Evolutionary conservation across 805 yeast genomes (phyloP).

Genomic region (Yamadazyma nakazawae): DNA sequence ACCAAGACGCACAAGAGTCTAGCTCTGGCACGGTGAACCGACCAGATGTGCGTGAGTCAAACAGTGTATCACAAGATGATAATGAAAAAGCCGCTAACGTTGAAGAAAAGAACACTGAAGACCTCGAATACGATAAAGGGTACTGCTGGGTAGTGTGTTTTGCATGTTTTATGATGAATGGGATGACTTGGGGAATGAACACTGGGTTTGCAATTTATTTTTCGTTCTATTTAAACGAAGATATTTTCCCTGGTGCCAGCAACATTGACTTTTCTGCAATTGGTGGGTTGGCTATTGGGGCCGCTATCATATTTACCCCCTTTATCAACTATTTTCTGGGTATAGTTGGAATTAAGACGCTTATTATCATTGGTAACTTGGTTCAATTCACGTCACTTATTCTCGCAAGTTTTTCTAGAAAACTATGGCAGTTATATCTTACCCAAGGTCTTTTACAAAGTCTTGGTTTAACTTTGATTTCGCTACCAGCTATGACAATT

Average conservation of each 20-base stretch:
- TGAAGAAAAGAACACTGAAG: slow-evolving; percentile 1
- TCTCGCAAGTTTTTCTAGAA: slow-evolving; percentile 52
- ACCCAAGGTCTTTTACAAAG: slow-evolving; percentile 70
- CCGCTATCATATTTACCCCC: slow-evolving; percentile 53
- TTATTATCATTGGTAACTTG: slow-evolving; percentile 45
- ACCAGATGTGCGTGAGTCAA: slow-evolving; percentile 1
- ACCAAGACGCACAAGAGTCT: not conserved
- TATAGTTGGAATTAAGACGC: slow-evolving; percentile 36
- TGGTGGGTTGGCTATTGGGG: slow-evolving; percentile 65
- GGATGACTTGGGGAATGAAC: slow-evolving; percentile 73
- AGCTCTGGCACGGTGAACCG: not conserved
- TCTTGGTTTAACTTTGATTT: slow-evolving; percentile 52
- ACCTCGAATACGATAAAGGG: slow-evolving; percentile 50
- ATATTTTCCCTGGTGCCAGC: slow-evolving; percentile 52
- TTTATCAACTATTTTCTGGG: slow-evolving; percentile 46
- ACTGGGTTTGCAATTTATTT: slow-evolving; percentile 64
- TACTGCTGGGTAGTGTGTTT: slow-evolving; percentile 63
- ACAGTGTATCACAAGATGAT: not conserved
- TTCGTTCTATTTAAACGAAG: slow-evolving; percentile 50
- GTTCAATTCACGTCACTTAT: slow-evolving; percentile 53
- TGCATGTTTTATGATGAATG: slow-evolving; percentile 49
- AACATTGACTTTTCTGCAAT: slow-evolving; percentile 61
- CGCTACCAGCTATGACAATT: slow-evolving; percentile 56
- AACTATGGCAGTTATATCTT: slow-evolving; percentile 62
- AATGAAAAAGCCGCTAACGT: not conserved